phyloP scores from a whole-genome alignment of 2,329 filamentous ascomycete genomes.

The Aspergillus eucalypticola region DNA sequence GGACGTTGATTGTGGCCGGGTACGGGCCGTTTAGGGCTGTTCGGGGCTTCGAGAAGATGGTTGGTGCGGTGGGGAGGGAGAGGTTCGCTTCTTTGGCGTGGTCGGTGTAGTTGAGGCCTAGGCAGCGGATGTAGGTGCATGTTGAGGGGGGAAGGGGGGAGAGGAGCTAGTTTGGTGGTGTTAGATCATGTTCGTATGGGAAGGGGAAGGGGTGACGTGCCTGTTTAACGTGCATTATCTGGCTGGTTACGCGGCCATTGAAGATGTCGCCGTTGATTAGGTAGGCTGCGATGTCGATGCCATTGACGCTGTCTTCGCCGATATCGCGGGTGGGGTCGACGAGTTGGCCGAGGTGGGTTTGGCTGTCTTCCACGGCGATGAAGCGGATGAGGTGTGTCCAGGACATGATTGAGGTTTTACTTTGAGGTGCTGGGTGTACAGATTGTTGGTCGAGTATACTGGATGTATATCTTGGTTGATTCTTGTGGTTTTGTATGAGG shows the following conservation, averaged over 20 bases:
- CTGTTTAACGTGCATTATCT: not conserved
- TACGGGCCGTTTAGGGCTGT: constrained; percentile 29
- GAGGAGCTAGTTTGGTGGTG: not conserved
- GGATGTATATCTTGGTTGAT: too few relatives aligned
- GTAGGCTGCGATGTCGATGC: not conserved
- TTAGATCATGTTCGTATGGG: too few relatives aligned
- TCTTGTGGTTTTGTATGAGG: not conserved
- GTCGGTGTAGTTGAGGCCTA: constrained; percentile 50
- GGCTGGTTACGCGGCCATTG: not conserved
- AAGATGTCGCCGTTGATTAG: not conserved
- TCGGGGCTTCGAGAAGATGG: constrained; percentile 43
- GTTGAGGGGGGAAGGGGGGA: not conserved
- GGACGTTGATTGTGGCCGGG: constrained; percentile 30
- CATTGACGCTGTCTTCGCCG: not conserved
- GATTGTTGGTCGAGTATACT: too few relatives aligned
- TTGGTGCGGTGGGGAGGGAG: constrained; percentile 36
- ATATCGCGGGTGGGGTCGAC: constrained; percentile 2
- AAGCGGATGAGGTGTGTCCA: not conserved
- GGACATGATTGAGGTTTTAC: not conserved
- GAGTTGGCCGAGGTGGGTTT: not conserved
- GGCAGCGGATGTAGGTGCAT: constrained; percentile 45
- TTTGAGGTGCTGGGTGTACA: not conserved
- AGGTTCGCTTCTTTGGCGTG: constrained; percentile 44
- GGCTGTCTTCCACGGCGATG: constrained; percentile 1
- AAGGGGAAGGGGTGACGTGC: too few relatives aligned